These are phyloP conservation scores for Oryza meyeriana DNA, from an alignment of 176 grass and related monocot species.

Conservation along the genomic window DNA sequence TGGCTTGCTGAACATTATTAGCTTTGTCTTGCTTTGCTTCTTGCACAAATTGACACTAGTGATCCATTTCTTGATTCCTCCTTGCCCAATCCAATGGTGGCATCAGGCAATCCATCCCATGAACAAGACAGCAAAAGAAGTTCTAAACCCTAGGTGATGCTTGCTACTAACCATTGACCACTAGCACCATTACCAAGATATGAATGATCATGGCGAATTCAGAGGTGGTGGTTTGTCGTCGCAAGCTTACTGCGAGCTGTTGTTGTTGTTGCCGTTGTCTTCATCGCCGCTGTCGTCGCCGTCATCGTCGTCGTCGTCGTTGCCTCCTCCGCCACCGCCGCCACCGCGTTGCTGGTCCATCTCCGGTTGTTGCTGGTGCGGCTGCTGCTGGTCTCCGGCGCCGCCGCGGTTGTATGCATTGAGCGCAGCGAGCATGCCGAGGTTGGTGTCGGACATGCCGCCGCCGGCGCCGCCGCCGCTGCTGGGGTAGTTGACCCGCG, in stretches of 20 bases:
- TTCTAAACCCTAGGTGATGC: conserved; percentile 13
- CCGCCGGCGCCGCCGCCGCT: conserved; percentile 23
- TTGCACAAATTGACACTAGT: conserved; percentile 18
- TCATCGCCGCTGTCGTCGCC: conserved; percentile 27
- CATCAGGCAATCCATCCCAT: conserved; percentile 12
- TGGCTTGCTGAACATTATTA: neutral
- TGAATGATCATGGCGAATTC: conserved; percentile 23
- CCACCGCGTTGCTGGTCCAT: conserved; percentile 41
- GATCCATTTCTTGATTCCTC: conserved; percentile 7
- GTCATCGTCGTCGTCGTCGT: conserved; percentile 34
- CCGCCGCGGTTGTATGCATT: conserved; percentile 63
- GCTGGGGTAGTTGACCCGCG: conserved; percentile 59
- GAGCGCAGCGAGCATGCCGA: conserved; percentile 84
- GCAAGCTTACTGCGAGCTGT: conserved; percentile 58
- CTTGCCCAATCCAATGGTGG: conserved; percentile 27
- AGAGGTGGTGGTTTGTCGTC: neutral
- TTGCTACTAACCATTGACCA: conserved; percentile 32
- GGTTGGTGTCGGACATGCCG: conserved; percentile 66
- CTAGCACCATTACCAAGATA: conserved; percentile 32
- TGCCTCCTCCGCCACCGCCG: neutral
- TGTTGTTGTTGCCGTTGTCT: conserved; percentile 7
- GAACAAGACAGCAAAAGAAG: conserved; percentile 25
- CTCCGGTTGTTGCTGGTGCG: neutral
- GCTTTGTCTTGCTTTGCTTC: conserved; percentile 17
- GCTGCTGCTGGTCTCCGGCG: conserved; percentile 37